A percentile compares a stretch with the other conserved stretches of the same genome.
These are phyloP conservation scores for Saussurea involucrata DNA, from an alignment of 129 eudicot species.

Conservation along the genomic window DNA sequence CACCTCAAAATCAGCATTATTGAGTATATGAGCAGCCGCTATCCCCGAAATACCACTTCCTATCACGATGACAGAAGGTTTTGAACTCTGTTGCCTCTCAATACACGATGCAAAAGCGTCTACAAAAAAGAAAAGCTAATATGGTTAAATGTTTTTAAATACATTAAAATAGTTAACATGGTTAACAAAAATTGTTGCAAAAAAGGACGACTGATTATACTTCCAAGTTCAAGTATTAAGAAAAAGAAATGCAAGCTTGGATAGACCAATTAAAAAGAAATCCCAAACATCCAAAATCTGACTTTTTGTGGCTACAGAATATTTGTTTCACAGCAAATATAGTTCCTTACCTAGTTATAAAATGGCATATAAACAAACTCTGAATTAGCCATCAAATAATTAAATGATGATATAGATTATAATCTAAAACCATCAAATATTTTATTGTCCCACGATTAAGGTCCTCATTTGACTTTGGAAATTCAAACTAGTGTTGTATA, in stretches of 20 bases:
- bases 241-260: background rate
- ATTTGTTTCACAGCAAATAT: background rate
- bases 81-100: conserved; percentile 49
- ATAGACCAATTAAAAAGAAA: background rate
- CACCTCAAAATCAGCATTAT: conserved; percentile 82
- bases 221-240: background rate
- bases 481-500: background rate
- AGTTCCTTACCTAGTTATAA: background rate
- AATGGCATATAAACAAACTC: background rate
- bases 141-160: too few relatives aligned
- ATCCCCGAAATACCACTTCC: conserved; percentile 97
- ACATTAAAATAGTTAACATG: background rate
- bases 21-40: conserved; percentile 80
- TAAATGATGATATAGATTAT: background rate
- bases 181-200: background rate
- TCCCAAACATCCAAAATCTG: background rate
- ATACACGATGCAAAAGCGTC: conserved; percentile 56
- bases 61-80: conserved; percentile 77
- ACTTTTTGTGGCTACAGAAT: background rate
- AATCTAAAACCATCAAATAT: background rate
- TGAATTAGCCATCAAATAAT: background rate
- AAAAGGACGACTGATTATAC: background rate
- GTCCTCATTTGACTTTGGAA: background rate
- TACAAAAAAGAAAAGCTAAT: conserved; percentile 24
- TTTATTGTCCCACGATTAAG: background rate